A percentile compares a stretch with the other conserved stretches of the same genome.
Evolutionary conservation across 148 eudicot genomes (phyloP).

Genomic region (Rhododendron williamsianum): DNA sequence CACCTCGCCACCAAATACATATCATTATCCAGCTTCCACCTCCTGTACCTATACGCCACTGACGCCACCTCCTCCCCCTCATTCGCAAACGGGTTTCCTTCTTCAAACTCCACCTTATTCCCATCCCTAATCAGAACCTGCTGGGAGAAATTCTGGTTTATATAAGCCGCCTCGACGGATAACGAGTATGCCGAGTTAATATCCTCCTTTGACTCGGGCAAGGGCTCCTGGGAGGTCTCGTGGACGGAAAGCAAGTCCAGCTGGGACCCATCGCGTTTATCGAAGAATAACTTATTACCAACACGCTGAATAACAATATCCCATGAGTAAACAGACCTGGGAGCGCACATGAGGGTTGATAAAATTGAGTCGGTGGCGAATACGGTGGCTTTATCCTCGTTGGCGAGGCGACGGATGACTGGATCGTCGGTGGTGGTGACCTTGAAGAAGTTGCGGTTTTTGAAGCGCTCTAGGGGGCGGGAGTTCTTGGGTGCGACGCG

Average conservation of each 20-base stretch:
- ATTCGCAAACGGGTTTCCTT: slow-evolving; percentile 80
- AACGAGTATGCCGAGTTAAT: slow-evolving; percentile 75
- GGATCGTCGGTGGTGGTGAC: slow-evolving; percentile 96
- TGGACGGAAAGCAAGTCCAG: slow-evolving; percentile 66
- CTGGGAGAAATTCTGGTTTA: slow-evolving; percentile 93
- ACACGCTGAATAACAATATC: slow-evolving; percentile 91
- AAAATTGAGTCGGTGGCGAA: slow-evolving; percentile 83
- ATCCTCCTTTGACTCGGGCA: slow-evolving; percentile 87
- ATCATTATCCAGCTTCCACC: slow-evolving; percentile 86
- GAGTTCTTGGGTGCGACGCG: slow-evolving; percentile 72
- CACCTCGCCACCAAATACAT: slow-evolving; percentile 74
- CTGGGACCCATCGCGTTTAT: slow-evolving; percentile 89
- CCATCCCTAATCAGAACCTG: slow-evolving; percentile 80
- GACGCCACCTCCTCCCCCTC: slow-evolving; percentile 95
- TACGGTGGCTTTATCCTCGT: slow-evolving; percentile 92
- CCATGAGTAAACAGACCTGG: slow-evolving; percentile 88
- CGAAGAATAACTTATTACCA: slow-evolving; percentile 86
- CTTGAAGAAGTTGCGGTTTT: slow-evolving; percentile 82
- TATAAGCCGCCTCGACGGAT: slow-evolving; percentile 83
- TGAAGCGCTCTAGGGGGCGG: slow-evolving; percentile 67
- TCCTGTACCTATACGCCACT: slow-evolving; percentile 75
- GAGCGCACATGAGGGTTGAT: slow-evolving; percentile 76
- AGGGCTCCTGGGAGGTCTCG: slow-evolving; percentile 88
- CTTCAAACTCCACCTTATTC: slow-evolving; percentile 78
- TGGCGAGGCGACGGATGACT: slow-evolving; percentile 67